phyloP scores from a whole-genome alignment of 192 early-diverging fungal genomes.

The Coemansia sp. region DNA sequence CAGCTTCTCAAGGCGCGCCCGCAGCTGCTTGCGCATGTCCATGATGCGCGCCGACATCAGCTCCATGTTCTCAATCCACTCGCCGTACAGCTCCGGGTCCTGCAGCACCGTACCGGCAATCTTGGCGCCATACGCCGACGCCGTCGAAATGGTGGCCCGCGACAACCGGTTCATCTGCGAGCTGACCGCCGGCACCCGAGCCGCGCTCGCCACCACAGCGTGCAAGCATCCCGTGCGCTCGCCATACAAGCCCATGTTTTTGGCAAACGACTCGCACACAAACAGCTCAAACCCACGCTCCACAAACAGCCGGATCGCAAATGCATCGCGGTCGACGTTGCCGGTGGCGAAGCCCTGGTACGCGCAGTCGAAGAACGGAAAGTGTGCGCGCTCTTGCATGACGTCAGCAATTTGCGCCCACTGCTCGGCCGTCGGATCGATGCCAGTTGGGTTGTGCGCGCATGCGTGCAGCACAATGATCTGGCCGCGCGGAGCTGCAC shows the following conservation, averaged over 20 bases:
- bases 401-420: conserved; percentile 91
- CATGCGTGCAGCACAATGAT: conserved; percentile 94
- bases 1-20: conserved; percentile 63
- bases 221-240: conserved; percentile 88
- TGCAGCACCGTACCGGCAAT: conserved; percentile 84
- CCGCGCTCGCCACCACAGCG: conserved; percentile 62
- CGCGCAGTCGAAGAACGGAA: conserved; percentile 97
- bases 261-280: conserved; percentile 90
- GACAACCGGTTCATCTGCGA: conserved; percentile 84
- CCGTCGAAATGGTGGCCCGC: conserved; percentile 86
- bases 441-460: conserved; percentile 99
- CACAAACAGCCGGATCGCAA: conserved; percentile 92
- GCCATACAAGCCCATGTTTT: conserved; percentile 98
- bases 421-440: conserved; percentile 92
- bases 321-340: conserved; percentile 86
- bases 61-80: conserved; percentile 79
- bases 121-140: conserved; percentile 86
- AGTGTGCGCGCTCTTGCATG: conserved; percentile 75
- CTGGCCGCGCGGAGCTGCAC: conserved; percentile 71
- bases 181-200: conserved; percentile 60
- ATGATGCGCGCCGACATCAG: conserved; percentile 91
- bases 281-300: conserved; percentile 88
- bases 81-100: conserved; percentile 70
- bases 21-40: conserved; percentile 77
- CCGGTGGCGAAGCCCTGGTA: conserved; percentile 99